Percentiles rank a stretch among this genome's conserved stretches.
These are phyloP conservation scores for Wolfiporia cocos DNA, from an alignment of 1,284 basidiomycete genomes.

Conservation along the genomic window DNA sequence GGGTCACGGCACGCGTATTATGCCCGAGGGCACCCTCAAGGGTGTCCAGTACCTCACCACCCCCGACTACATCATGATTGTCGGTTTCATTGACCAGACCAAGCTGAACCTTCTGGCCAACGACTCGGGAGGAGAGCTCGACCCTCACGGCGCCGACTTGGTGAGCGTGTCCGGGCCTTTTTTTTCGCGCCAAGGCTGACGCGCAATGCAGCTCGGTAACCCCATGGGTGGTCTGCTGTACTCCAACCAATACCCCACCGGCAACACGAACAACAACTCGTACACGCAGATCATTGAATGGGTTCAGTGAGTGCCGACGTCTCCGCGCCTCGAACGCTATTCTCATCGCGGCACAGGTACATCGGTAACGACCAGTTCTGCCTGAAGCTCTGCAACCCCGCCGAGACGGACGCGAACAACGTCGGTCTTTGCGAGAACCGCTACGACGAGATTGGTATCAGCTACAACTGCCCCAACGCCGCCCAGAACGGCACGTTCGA, in stretches of 20 bases:
- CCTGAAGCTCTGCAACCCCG: constrained; percentile 47
- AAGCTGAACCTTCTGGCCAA: constrained; percentile 42
- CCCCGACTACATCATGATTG: constrained; percentile 58
- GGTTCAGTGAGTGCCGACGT: constrained; percentile 30
- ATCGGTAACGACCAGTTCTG: constrained; percentile 43
- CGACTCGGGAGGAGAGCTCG: constrained; percentile 69
- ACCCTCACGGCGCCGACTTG: constrained; percentile 42
- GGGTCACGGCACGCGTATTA: constrained; percentile 58
- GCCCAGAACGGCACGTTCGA: constrained; percentile 35
- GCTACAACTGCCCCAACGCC: constrained; percentile 41
- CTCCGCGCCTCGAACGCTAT: neutral
- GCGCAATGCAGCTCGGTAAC: constrained; percentile 35
- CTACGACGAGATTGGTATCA: constrained; percentile 44
- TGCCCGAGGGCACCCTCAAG: constrained; percentile 54
- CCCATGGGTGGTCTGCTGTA: constrained; percentile 48
- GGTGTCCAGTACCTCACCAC: constrained; percentile 65
- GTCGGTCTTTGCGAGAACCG: constrained; percentile 39
- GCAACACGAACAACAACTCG: constrained; percentile 28
- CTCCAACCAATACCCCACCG: constrained; percentile 36
- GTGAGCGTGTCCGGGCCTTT: constrained; percentile 14
- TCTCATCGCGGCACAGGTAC: constrained; percentile 28
- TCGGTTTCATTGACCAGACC: constrained; percentile 58
- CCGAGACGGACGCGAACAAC: constrained; percentile 28
- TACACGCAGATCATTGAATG: constrained; percentile 37
- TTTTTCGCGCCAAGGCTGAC: neutral